Percentiles rank a stretch among this genome's conserved stretches.
These are phyloP conservation scores for Casaregolazyma suthepensis DNA, from an alignment of 1,139 yeast species.

Conservation along the genomic window DNA sequence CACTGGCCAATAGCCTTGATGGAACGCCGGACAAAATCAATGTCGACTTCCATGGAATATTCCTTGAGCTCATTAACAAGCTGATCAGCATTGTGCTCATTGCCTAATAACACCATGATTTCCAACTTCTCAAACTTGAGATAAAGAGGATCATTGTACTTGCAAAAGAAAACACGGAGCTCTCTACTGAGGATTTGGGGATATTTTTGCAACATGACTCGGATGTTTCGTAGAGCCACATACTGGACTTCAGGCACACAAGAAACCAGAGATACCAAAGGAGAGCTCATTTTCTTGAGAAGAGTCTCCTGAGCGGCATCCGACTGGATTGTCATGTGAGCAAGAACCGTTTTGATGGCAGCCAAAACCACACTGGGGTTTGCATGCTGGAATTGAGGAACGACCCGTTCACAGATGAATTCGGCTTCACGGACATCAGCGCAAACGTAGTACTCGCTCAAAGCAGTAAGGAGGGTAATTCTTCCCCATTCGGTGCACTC, in stretches of 20 bases:
- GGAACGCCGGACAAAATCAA: constrained; percentile 77
- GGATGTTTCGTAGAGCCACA: constrained; percentile 86
- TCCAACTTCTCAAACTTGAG: constrained; percentile 90
- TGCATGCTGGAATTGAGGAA: constrained; percentile 96
- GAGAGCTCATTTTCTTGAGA: constrained; percentile 78
- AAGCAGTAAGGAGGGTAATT: constrained; percentile 76
- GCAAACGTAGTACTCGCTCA: constrained; percentile 59
- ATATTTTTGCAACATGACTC: constrained; percentile 83
- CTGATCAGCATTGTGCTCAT: constrained; percentile 58
- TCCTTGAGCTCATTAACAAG: constrained; percentile 83
- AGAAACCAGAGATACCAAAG: constrained; percentile 81
- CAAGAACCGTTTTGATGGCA: constrained; percentile 74
- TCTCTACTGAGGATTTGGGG: constrained; percentile 76
- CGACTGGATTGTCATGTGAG: constrained; percentile 55
- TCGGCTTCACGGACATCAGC: constrained; percentile 61
- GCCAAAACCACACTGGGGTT: constrained; percentile 93
- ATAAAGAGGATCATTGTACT: constrained; percentile 91
- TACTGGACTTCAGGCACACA: constrained; percentile 93
- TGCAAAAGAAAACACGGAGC: constrained; percentile 84
- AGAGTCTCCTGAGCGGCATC: constrained; percentile 42
- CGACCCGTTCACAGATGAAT: constrained; percentile 82
- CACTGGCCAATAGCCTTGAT: constrained; percentile 82
- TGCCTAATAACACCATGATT: constrained; percentile 79
- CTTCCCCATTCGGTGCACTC: constrained; percentile 99
- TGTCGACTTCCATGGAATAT: constrained; percentile 88